Base-by-base conservation (phyloP, 192 early-diverging fungal species). In the Coemansia sp. region DNA sequence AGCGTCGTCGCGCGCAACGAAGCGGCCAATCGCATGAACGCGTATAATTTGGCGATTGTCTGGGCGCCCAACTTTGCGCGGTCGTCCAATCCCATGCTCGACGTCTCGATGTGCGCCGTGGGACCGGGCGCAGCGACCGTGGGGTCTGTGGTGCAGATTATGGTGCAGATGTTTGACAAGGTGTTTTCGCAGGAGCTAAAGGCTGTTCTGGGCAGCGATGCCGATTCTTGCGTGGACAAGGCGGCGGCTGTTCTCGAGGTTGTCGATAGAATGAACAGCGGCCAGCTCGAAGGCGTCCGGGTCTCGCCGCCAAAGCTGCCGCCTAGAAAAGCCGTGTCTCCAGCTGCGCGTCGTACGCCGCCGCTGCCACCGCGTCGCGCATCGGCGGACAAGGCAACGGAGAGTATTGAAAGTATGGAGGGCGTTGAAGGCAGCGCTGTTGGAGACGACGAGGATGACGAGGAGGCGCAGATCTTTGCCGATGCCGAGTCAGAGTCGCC, bases 41-140 rank as follows among this genome's bases (percentile, higher is more conserved):
- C 90, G 4, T 79, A 86, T 55, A 97, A 93, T 63, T 73, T 97
- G 61, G 90, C 92, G 0, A 83, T 95, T 28, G 91, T 96, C 12
- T 92, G 92, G 85, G 82, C 92, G 5, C 94, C 94, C 7, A 97
- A 95, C 63, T 74, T 97, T 61, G 86, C 94, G 18, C 77, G 73
- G 28, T 77, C 83, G 2, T 62, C 30, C 8, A 72, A 73, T 57
- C 83, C 78, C n/a, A 49, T 69, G 10, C 59, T 63, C 17, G 83
- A 84, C 52, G 69, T 81, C 31, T 36, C 58, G 0, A 84, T 84
- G 82, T 84, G 79, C 31, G 49, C 17, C 2, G 56, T 68, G 0
- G 76, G 76, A 2, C 63, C 66, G 1, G 29, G 5, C 1, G 64
- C 72, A 17, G 48, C 72, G 4, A 80, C 72, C 7, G 77, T 74